Percentiles rank a stretch among this genome's conserved stretches.
phyloP scores from a whole-genome alignment of 2,329 filamentous ascomycete genomes.

The Venturia effusa region DNA sequence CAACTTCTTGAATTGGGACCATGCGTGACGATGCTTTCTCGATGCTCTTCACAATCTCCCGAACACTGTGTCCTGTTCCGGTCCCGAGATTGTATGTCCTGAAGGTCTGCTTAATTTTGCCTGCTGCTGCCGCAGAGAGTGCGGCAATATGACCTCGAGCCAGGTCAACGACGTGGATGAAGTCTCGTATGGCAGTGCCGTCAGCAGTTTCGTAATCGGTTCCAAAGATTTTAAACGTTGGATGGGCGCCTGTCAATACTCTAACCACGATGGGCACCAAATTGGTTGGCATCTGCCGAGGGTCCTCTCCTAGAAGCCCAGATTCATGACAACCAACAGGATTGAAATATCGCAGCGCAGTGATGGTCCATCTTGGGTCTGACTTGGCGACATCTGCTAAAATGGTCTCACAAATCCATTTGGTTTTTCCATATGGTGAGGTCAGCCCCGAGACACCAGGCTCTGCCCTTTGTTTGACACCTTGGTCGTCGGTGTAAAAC shows the following conservation, averaged over 20 bases:
- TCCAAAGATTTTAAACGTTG: slow-evolving; percentile 49
- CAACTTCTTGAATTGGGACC: slow-evolving; percentile 27
- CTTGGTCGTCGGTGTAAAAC: slow-evolving; percentile 35
- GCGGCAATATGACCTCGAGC: slow-evolving; percentile 55
- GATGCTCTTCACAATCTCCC: slow-evolving; percentile 30
- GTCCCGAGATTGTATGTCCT: slow-evolving; percentile 33
- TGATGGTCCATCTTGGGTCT: slow-evolving; percentile 52
- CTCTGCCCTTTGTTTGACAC: slow-evolving; percentile 30
- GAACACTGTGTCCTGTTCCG: slow-evolving; percentile 31
- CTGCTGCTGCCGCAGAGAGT: slow-evolving; percentile 29
- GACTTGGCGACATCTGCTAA: slow-evolving; percentile 50
- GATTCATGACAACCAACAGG: slow-evolving; percentile 56
- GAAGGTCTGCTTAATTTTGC: slow-evolving; percentile 23
- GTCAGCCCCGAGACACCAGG: slow-evolving; percentile 47
- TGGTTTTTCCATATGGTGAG: slow-evolving; percentile 55
- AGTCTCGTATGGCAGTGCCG: slow-evolving; percentile 56
- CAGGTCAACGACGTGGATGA: slow-evolving; percentile 57
- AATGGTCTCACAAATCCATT: slow-evolving; percentile 59
- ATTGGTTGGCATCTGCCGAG: slow-evolving; percentile 50
- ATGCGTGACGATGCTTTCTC: slow-evolving; percentile 24
- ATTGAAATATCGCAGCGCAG: slow-evolving; percentile 57
- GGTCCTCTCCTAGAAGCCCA: slow-evolving; percentile 53
- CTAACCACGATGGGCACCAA: slow-evolving; percentile 54
- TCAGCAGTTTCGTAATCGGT: slow-evolving; percentile 55
- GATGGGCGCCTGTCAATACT: slow-evolving; percentile 45